Percentiles rank a stretch among this genome's conserved stretches.
Evolutionary conservation across 768 basidiomycete species (phyloP).

Genomic region (Tylopilus vinaceipallidus): DNA sequence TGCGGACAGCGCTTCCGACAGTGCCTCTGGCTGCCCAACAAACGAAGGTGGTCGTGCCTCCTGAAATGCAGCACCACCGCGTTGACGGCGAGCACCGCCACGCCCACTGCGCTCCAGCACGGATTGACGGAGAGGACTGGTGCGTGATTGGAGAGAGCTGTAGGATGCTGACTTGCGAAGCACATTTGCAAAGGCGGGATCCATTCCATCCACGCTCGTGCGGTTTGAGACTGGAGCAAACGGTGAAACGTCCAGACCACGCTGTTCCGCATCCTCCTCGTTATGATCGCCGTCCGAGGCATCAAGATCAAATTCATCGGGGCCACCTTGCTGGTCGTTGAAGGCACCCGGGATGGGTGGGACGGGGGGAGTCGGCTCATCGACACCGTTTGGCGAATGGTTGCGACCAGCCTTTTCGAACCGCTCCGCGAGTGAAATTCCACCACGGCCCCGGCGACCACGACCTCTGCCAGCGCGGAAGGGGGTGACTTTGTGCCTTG

Average conservation of each 20-base stretch:
- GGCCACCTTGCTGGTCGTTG: slow-evolving; percentile 14
- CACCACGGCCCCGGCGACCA: slow-evolving; percentile 52
- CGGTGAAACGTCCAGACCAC: slow-evolving; percentile 34
- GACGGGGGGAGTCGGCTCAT: slow-evolving; percentile 26
- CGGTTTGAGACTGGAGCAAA: slow-evolving; percentile 51
- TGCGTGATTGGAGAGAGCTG: slow-evolving; percentile 41
- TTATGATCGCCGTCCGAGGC: slow-evolving; percentile 23
- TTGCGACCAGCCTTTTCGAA: slow-evolving; percentile 57
- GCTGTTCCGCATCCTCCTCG: slow-evolving; percentile 28
- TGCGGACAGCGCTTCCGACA: slow-evolving; percentile 68
- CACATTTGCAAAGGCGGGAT: slow-evolving; percentile 79
- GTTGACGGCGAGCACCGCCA: slow-evolving; percentile 50
- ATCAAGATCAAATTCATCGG: slow-evolving; percentile 23
- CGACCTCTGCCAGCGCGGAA: slow-evolving; percentile 49
- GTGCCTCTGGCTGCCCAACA: slow-evolving; percentile 68
- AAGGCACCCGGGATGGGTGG: slow-evolving; percentile 36
- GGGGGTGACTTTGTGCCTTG: slow-evolving; percentile 47
- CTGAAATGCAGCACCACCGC: slow-evolving; percentile 69
- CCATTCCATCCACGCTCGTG: slow-evolving; percentile 82
- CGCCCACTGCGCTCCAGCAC: slow-evolving; percentile 49
- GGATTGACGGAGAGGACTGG: slow-evolving; percentile 63
- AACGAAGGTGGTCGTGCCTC: slow-evolving; percentile 69
- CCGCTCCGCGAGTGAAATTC: slow-evolving; percentile 56
- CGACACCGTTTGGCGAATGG: slow-evolving; percentile 45
- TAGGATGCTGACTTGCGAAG: slow-evolving; percentile 54